phyloP scores from a whole-genome alignment of 495 filamentous ascomycete genomes.

The Penicillium subrubescens region DNA sequence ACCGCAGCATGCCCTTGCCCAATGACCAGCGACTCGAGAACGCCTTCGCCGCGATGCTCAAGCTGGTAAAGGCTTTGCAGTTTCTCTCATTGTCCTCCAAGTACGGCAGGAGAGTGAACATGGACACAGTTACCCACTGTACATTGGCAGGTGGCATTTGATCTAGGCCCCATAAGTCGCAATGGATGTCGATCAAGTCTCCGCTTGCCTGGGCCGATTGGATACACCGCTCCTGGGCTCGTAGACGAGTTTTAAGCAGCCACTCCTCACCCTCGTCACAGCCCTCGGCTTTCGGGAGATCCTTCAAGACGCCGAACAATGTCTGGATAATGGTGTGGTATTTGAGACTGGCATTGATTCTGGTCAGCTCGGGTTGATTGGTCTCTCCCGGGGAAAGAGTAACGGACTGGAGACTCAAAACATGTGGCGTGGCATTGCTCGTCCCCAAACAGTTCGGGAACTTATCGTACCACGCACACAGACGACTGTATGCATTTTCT shows the following conservation, averaged over 20 bases:
- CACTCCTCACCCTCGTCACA: not conserved
- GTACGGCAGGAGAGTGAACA: conserved; percentile 34
- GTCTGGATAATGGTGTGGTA: conserved; percentile 19
- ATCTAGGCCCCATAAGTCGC: conserved; percentile 10
- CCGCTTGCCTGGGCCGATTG: not conserved
- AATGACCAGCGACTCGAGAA: conserved; percentile 34
- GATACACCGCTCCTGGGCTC: conserved; percentile 5
- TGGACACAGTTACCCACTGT: conserved; percentile 34
- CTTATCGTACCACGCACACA: conserved; percentile 33
- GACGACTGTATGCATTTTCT: conserved; percentile 25
- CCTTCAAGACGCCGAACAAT: conserved; percentile 8
- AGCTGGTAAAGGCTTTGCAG: conserved; percentile 32
- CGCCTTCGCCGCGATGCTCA: conserved; percentile 27
- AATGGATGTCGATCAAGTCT: not conserved
- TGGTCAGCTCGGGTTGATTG: not conserved
- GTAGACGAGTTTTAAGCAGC: not conserved
- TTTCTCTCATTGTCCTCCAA: conserved; percentile 27
- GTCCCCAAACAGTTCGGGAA: conserved; percentile 29
- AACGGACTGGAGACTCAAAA: conserved; percentile 37
- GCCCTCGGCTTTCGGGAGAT: conserved; percentile 1
- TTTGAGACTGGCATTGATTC: not conserved
- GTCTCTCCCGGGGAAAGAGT: not conserved
- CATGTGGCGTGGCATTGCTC: conserved; percentile 28
- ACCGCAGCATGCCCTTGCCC: conserved; percentile 36
- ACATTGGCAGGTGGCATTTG: conserved; percentile 13